Conservation (phyloP, 179 eudicot genomes). For the Spinacia oleracea region DNA sequence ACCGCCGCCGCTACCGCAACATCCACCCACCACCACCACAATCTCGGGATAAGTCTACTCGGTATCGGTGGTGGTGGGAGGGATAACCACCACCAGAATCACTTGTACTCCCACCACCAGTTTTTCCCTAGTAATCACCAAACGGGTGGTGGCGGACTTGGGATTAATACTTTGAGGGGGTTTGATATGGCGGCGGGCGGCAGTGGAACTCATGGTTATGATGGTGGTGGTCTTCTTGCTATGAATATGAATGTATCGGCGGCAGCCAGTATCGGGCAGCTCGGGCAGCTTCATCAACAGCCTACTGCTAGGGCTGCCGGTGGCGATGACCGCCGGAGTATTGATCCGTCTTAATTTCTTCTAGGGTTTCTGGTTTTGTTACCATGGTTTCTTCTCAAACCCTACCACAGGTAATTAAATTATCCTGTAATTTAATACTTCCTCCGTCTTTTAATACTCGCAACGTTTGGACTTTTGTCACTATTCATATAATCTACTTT, state of each 20-base stretch:
- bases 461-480: too few relatives aligned
- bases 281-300: conserved; percentile 48
- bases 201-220: conserved; percentile 20
- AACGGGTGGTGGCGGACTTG: conserved; percentile 24
- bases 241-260: conserved; percentile 58
- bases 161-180: conserved; percentile 36
- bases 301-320: conserved; percentile 52
- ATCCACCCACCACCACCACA: conserved; percentile 35
- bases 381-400: conserved; percentile 24
- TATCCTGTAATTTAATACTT: not conserved
- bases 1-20: conserved; percentile 18
- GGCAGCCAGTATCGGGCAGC: conserved; percentile 32
- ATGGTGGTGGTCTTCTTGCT: conserved; percentile 40
- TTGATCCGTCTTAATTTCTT: conserved; percentile 54
- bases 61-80: conserved; percentile 39
- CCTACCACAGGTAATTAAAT: conserved; percentile 31
- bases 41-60: conserved; percentile 38
- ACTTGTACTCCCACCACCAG: conserved; percentile 53
- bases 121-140: conserved; percentile 45
- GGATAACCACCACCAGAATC: conserved; percentile 25
- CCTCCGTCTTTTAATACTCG: too few relatives aligned
- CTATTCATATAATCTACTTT: not conserved
- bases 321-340: conserved; percentile 51
- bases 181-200: conserved; percentile 43
- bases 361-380: conserved; percentile 26